Conservation (phyloP, 768 basidiomycete genomes). For the Lactarius akahatsu region DNA sequence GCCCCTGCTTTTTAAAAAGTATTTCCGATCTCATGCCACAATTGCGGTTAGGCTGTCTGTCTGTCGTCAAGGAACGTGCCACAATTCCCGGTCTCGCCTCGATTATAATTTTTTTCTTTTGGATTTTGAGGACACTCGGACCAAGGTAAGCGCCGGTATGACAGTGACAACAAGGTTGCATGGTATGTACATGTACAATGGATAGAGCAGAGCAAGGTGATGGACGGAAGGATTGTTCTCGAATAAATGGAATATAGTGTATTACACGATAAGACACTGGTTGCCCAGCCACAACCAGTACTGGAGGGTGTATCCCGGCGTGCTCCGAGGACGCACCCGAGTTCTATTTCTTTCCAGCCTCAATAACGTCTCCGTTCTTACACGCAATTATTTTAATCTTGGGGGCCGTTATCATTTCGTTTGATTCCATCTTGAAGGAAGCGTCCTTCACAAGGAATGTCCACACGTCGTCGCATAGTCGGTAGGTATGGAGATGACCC, state of each 20-base stretch:
- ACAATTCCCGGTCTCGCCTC: background rate
- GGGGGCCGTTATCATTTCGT: constrained; percentile 67
- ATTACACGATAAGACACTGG: constrained; percentile 14
- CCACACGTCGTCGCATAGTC: constrained; percentile 96
- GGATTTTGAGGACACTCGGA: background rate
- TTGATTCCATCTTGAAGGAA: constrained; percentile 92
- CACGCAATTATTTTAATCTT: constrained; percentile 98
- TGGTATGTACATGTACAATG: constrained; percentile 7
- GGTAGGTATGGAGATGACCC: constrained; percentile 92
- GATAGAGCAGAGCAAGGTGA: constrained; percentile 12
- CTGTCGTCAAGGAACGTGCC: background rate
- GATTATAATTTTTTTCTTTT: background rate
- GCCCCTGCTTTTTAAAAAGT: background rate
- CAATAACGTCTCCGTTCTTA: constrained; percentile 90
- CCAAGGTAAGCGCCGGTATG: constrained; percentile 10
- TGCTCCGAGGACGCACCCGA: background rate
- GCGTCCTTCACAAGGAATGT: constrained; percentile 96
- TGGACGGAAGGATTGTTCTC: background rate
- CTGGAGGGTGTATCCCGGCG: background rate
- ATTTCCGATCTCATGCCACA: background rate
- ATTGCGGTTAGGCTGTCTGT: background rate
- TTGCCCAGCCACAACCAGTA: background rate
- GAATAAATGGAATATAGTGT: constrained; percentile 25
- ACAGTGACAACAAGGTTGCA: background rate
- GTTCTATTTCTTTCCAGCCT: constrained; percentile 71